These are phyloP conservation scores for Aureobasidium pullulans DNA, from an alignment of 2,329 filamentous ascomycete genomes.

Conservation along the genomic window DNA sequence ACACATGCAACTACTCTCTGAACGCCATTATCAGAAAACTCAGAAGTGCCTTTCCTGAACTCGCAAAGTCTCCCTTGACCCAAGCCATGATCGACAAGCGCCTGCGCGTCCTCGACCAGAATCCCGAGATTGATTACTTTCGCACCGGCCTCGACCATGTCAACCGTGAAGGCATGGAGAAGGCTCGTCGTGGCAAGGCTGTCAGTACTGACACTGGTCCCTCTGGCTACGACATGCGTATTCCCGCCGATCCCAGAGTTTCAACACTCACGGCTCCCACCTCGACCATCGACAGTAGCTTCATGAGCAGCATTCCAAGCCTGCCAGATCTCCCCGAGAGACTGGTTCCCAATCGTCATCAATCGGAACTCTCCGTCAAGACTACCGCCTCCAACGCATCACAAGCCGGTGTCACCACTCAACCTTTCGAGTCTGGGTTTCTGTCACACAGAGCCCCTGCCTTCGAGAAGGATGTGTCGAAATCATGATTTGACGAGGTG, in stretches of 20 bases:
- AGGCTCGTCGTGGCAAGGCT: constrained; percentile 2
- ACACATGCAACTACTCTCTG: constrained; percentile 24
- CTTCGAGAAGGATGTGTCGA: not conserved
- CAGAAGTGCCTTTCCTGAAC: constrained; percentile 24
- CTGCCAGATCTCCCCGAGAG: constrained; percentile 1
- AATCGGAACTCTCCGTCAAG: not conserved
- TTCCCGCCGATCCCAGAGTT: not conserved
- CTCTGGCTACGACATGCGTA: constrained; percentile 1
- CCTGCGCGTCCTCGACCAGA: constrained; percentile 28
- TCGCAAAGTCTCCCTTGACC: constrained; percentile 22
- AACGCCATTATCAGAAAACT: constrained; percentile 25
- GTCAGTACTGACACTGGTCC: not conserved
- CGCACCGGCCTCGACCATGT: constrained; percentile 15
- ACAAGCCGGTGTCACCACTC: not conserved
- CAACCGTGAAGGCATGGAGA: not conserved
- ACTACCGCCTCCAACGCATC: not conserved
- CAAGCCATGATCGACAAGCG: constrained; percentile 28
- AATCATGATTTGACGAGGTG: not conserved
- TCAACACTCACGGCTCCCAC: not conserved
- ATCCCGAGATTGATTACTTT: constrained; percentile 27
- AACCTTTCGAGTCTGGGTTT: not conserved
- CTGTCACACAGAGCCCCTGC: not conserved
- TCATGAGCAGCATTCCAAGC: constrained; percentile 1
- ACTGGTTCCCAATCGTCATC: not conserved
- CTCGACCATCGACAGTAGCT: constrained; percentile 1